Base-by-base conservation (phyloP, 2,329 filamentous ascomycete genomes). In the Dissoconium aciculare region DNA sequence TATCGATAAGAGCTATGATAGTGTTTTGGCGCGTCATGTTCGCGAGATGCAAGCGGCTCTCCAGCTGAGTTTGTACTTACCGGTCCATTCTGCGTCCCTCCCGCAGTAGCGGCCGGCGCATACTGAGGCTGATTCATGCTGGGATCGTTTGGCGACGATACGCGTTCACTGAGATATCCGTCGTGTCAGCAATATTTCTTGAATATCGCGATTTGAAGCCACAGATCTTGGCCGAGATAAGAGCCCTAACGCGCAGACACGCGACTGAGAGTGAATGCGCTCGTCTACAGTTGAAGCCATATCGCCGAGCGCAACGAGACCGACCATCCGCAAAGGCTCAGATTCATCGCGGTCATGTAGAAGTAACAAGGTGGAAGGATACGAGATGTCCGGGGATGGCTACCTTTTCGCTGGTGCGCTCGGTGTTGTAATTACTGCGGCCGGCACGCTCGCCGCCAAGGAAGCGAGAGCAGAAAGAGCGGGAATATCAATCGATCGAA, bases 21-120 rank as follows among this genome's bases (percentile, higher is more conserved):
- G 27, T 26, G 5, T n/a, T n/a, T n/a, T n/a, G n/a, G n/a, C n/a
- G n/a, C n/a, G n/a, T n/a, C n/a, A n/a, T 15, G 27, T 29, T 11
- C 19, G 15, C 14, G 11, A 4, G 5, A 16, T 16, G 9, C 14
- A 5, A 10, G 14, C 19, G 11, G 11, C n/a, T 28, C n/a, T n/a
- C n/a, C n/a, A n/a, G n/a, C n/a, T n/a, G n/a, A n/a, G n/a, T n/a
- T n/a, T n/a, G n/a, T 41, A 63, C 66, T 60, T 63, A 72, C 66
- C 42, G 63, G 64, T 45, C 63, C 66, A 40, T 67, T 68, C 51
- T 73, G 70, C 15, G 26, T 36, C 31, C 73, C 73, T 41, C 69
- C 72, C 38, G 71, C 68, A 24, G 73, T 76, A 24, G 69, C 69
- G 37, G 72, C 71, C 28, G 73, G 71, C 27, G 73, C 74, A 41